phyloP scores from a whole-genome alignment of 306 rosid species.

The Prunus campanulata region DNA sequence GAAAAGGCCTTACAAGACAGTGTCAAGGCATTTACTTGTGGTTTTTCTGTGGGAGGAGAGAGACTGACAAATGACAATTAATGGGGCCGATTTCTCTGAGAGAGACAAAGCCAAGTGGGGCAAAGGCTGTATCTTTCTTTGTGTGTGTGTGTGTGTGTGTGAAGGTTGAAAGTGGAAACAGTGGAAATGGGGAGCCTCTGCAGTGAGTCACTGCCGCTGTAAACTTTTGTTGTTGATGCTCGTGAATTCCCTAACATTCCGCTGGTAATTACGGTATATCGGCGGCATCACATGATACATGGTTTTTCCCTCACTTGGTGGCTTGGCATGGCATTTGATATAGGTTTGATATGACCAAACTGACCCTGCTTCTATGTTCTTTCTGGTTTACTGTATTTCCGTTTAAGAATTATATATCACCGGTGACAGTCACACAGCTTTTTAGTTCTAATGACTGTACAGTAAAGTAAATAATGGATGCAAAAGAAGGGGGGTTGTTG shows the following conservation, averaged over 20 bases:
- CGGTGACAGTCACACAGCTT: too few relatives aligned
- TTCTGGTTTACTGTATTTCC: background rate
- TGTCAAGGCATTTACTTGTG: conserved; percentile 34
- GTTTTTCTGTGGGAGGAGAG: background rate
- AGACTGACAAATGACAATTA: conserved; percentile 24
- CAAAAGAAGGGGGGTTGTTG: background rate
- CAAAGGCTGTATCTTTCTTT: background rate
- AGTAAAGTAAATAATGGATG: too few relatives aligned
- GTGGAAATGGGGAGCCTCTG: background rate
- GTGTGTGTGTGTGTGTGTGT: too few relatives aligned
- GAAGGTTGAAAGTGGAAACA: background rate
- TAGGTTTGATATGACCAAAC: background rate
- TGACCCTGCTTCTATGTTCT: background rate
- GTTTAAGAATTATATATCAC: too few relatives aligned
- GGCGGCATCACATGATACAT: conserved; percentile 26
- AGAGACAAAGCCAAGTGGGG: background rate
- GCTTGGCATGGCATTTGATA: background rate
- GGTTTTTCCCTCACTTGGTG: background rate
- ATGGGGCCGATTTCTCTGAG: conserved; percentile 24
- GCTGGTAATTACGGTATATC: conserved; percentile 14
- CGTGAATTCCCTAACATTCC: conserved; percentile 4
- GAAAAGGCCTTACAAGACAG: conserved; percentile 25
- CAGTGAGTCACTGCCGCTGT: background rate
- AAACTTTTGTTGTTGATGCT: background rate
- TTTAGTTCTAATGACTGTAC: too few relatives aligned